Evolutionary conservation across 495 filamentous ascomycete species (phyloP), one percentile per base, ranked within the genome.

Genomic region (Penicillium cataractarum): DNA sequence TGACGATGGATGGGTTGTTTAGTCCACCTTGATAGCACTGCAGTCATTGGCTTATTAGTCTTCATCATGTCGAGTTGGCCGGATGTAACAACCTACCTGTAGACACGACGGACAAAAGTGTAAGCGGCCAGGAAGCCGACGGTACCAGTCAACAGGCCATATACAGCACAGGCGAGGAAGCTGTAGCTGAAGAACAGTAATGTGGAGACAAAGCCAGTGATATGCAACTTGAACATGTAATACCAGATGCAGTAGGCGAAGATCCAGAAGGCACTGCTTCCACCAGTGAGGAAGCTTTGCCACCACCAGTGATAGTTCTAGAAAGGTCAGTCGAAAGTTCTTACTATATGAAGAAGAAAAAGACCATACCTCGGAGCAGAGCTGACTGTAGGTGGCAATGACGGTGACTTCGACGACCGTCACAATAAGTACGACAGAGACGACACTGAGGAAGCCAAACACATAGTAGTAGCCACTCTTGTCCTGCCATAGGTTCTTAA

Each of bases 231-330:
- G 69, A 86, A 87, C 65, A 86, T 83, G 77, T 92, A 97, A 77
- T 96, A 97, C 87, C 90, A 97, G 48, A 89, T 79, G 68, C 90
- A 91, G 74, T 96, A 97, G 40, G 85, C 68, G 71, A 94, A 96
- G 40, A 97, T 87, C 93, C 93, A 97, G 62, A 92, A 74, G 2
- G 89, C 86, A 64, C 87, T 90, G 66, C 89, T 88, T 55, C 89
- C 89, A 44, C 93, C 93, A 17, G 93, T 85, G 39, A 92, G 74
- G 79, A 97, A 95, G 64, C 89, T 92, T 71, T 92, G 90, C 92
- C 92, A 97, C 92, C 91, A 96, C 93, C 93, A 97, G 72, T 95
- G 84, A 74, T 96, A 92, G 72, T 97, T 94, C 87, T 93, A 50
- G 10, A 57, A 27, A 67, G 53, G 39, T 54, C 19, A 59, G 32